Percentiles rank a stretch among this genome's conserved stretches.
These are phyloP conservation scores for Cyamopsis tetragonoloba DNA, from an alignment of 306 rosid species.

Conservation along the genomic window DNA sequence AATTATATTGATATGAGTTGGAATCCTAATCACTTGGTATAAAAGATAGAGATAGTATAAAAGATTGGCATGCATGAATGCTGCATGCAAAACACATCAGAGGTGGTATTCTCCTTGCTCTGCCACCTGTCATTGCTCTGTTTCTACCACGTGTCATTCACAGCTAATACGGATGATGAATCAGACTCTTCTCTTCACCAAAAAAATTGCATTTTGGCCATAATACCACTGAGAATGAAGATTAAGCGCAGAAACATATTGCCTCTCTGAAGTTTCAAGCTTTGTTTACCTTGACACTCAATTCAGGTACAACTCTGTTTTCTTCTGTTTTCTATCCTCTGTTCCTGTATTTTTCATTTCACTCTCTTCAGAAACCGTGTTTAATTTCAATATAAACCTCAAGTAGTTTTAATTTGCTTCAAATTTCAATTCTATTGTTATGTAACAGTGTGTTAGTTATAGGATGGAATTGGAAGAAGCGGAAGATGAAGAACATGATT, in stretches of 20 bases:
- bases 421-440: neutral
- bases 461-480: slow-evolving; percentile 59
- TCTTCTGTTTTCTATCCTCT: neutral
- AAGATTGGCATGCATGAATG: neutral
- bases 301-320: slow-evolving; percentile 12
- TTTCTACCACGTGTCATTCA: slow-evolving; percentile 11
- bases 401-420: neutral
- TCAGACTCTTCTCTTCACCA: neutral
- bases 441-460: neutral
- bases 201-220: neutral
- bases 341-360: neutral
- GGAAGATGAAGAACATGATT: slow-evolving; percentile 43
- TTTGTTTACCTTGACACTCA: neutral
- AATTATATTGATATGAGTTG: no score
- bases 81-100: slow-evolving; percentile 9
- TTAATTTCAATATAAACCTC: neutral
- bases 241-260: neutral
- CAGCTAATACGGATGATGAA: slow-evolving; percentile 1
- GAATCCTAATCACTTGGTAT: no score
- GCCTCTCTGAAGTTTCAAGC: neutral
- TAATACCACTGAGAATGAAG: neutral
- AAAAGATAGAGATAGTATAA: no score
- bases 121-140: slow-evolving; percentile 12
- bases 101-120: slow-evolving; percentile 1
- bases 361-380: neutral